Evolutionary conservation across 768 basidiomycete species (phyloP).

Genomic region (Serendipita sp.): DNA sequence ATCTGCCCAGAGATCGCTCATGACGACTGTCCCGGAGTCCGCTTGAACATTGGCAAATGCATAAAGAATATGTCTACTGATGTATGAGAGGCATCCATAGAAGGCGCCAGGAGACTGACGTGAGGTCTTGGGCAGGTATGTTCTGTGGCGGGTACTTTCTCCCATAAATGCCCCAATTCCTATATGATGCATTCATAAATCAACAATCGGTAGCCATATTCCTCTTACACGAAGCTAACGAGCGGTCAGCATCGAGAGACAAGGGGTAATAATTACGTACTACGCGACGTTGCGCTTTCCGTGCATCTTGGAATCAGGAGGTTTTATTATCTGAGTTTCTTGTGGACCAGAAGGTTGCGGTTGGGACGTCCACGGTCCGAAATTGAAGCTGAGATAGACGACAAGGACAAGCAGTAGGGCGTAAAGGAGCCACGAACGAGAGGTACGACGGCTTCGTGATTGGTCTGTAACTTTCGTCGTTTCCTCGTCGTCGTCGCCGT

Average conservation of each 20-base stretch:
- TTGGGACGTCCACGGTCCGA: neutral
- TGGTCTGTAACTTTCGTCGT: neutral
- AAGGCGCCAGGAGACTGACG: constrained; percentile 33
- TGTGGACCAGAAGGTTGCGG: neutral
- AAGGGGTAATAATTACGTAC: constrained; percentile 3
- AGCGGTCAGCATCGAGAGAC: neutral
- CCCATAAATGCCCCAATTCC: constrained; percentile 74
- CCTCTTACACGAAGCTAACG: neutral
- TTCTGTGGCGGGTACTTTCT: constrained; percentile 77
- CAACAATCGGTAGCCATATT: too few species aligned
- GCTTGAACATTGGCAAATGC: constrained; percentile 81
- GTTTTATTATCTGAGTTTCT: neutral
- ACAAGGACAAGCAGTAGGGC: neutral
- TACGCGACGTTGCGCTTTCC: constrained; percentile 13
- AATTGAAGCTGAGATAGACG: neutral
- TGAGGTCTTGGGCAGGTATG: constrained; percentile 74
- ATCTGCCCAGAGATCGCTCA: constrained; percentile 92
- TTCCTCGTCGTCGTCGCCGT: neutral
- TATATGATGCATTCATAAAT: neutral
- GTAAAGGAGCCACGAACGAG: neutral
- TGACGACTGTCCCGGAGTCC: constrained; percentile 69
- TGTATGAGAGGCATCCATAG: constrained; percentile 6
- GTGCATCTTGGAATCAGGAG: neutral
- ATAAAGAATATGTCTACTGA: constrained; percentile 68
- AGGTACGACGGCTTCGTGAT: neutral